These are phyloP conservation scores for Teratosphaeria epicoccoides DNA, from an alignment of 2,329 filamentous ascomycete species.

Conservation along the genomic window DNA sequence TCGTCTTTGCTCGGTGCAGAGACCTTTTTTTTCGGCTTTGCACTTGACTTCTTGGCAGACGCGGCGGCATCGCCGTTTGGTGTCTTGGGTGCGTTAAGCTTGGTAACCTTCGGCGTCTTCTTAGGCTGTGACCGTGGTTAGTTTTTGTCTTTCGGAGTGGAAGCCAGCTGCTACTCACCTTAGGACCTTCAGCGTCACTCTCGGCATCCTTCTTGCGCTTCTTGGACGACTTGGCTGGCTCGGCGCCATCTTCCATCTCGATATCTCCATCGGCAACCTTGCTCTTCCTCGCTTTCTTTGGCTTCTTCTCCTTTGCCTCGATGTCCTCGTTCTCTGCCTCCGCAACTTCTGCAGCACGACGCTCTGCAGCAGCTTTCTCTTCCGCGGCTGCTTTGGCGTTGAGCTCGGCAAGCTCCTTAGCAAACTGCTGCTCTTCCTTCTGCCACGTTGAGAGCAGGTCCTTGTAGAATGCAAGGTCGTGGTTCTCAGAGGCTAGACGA, in stretches of 20 bases:
- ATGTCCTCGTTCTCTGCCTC: constrained; percentile 41
- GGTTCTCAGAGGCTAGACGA: constrained; percentile 63
- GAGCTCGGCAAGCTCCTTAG: constrained; percentile 26
- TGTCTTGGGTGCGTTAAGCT: constrained; percentile 36
- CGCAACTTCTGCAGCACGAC: constrained; percentile 28
- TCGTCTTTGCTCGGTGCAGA: constrained; percentile 40
- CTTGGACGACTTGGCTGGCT: constrained; percentile 51
- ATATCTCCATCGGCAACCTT: constrained; percentile 26
- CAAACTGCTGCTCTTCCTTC: constrained; percentile 35
- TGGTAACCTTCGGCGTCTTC: constrained; percentile 40
- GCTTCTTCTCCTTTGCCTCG: constrained; percentile 43
- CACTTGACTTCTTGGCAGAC: constrained; percentile 26
- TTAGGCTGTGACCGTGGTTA: constrained; percentile 31
- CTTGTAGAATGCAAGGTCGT: constrained; percentile 76
- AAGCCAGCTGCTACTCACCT: constrained; percentile 29
- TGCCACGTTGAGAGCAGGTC: constrained; percentile 55
- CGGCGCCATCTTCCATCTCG: constrained; percentile 51
- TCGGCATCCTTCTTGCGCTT: constrained; percentile 71
- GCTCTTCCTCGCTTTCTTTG: constrained; percentile 26
- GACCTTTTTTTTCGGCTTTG: constrained; percentile 50
- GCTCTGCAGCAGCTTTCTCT: constrained; percentile 28
- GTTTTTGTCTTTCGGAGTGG: constrained; percentile 2
- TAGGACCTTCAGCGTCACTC: constrained; percentile 59
- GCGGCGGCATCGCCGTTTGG: constrained; percentile 26
- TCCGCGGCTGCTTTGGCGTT: constrained; percentile 31